Evolutionary conservation across 78 protist species (phyloP), one percentile per base, ranked within the genome.

Genomic region (Salpingoeca rosetta): DNA sequence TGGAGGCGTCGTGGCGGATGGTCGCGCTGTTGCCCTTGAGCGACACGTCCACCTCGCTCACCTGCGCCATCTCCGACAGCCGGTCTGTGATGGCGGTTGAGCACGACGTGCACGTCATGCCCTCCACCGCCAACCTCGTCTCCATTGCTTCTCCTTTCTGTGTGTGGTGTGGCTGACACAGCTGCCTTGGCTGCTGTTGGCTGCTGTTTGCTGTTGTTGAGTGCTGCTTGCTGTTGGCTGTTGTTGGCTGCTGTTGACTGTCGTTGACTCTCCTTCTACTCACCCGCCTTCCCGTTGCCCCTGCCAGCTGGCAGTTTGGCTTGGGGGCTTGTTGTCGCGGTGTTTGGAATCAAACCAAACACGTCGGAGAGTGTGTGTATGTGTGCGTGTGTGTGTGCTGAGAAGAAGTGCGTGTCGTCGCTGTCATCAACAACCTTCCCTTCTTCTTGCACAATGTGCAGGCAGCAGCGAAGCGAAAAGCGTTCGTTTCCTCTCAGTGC

Each of bases 91-190:
- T 77, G 65, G 45, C 2, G 77, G 35, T 51, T 11, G 86, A 90
- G 56, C 94, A 91, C 38, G 90, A 42, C 3, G 85, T 80, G 56
- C 94, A 91, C 27, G 94, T 86, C 94, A 91, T 91, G 51, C 94
- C 94, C 41, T 51, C 31, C 7, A 51, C 65, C 31, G 31, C 17
- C 65, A 51, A 17, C n/a, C n/a, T n/a, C n/a, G n/a, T n/a, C n/a
- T n/a, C n/a, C n/a, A n/a, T n/a, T n/a, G n/a, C n/a, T n/a, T n/a
- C n/a, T n/a, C n/a, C n/a, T n/a, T n/a, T n/a, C n/a, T n/a, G n/a
- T n/a, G n/a, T n/a, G n/a, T n/a, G n/a, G n/a, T n/a, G n/a, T n/a
- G n/a, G n/a, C n/a, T n/a, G n/a, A n/a, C 65, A 51, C 65, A 51
- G 17, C 65, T 7, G 31, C 65, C 7, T 51, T 17, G 31, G 17